Evolutionary conservation across 73 alveolate genomes (phyloP), one percentile per base, ranked within the genome.

Genomic region (Halteria grandinella): DNA sequence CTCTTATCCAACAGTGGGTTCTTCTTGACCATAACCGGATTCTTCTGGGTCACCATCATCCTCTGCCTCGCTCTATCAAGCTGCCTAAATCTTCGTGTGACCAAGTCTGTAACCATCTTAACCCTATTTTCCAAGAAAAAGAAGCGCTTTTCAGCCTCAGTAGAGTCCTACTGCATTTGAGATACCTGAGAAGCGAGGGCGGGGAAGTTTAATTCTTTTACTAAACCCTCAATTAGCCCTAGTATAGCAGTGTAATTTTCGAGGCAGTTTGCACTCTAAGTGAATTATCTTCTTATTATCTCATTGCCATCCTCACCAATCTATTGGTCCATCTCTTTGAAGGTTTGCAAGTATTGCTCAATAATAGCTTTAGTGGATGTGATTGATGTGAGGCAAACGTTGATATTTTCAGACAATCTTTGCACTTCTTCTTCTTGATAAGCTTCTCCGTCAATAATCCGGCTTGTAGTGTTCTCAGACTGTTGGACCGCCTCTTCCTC

Each of bases 241-340:
- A 66, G 43, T 34, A 66, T 66, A 2, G 54, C 4, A 1, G 27
- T 10, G 25, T 66, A 66, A 28, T 33, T 11, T 45, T 66, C 80
- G 4, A 66, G 66, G 52, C 80, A 41, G 25, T 66, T 66, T 0
- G 39, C 52, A 5, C 80, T 66, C 23, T 66, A 36, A 2, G 58
- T 21, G 23, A 25, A 66, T 20, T 66, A 52, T 15, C 51, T 12
- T 12, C 52, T 43, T 36, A 66, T 66, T 7, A 66, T 66, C 28
- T 66, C 80, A 66, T 66, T 66, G 5, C 69, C 63, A 28, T 66
- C 66, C 66, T 66, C 80, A 66, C 52, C 66, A 63, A 44, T 44
- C 20, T 66, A 24, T 18, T 41, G 55, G 10, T 45, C 45, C 5
- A 66, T 15, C 18, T 54, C 51, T 18, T 44, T 51, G 54, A 66